Conservation (phyloP, 805 yeast genomes). For the Monosporozyma aerobia region DNA sequence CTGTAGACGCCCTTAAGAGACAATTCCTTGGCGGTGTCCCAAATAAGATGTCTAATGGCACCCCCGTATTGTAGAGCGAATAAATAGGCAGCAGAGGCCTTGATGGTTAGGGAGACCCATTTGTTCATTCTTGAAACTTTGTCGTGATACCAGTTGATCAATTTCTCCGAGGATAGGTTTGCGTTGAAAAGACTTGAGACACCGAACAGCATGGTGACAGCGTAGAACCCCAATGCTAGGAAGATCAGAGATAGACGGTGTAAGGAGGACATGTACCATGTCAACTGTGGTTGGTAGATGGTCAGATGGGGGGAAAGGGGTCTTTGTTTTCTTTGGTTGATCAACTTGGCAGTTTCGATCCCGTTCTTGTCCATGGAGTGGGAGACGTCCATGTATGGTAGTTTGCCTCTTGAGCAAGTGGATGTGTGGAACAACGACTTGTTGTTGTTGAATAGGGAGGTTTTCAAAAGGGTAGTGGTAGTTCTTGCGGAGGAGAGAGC, state of each 20-base stretch:
- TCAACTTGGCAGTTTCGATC: slow-evolving; percentile 16
- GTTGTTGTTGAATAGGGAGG: too few species aligned
- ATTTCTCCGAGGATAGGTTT: slow-evolving; percentile 25
- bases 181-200: slow-evolving; percentile 56
- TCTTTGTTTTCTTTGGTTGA: slow-evolving; percentile 41
- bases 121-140: slow-evolving; percentile 58
- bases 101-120: slow-evolving; percentile 35
- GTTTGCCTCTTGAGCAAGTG: not conserved
- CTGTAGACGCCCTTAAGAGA: slow-evolving; percentile 81
- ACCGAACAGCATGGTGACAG: slow-evolving; percentile 66
- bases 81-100: slow-evolving; percentile 68
- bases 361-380: not conserved
- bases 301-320: slow-evolving; percentile 86
- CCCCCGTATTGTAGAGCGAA: slow-evolving; percentile 80
- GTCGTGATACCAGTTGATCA: slow-evolving; percentile 37
- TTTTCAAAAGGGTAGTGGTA: not conserved
- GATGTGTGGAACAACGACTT: not conserved
- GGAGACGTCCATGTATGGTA: not conserved
- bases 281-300: slow-evolving; percentile 86
- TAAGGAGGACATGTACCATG: slow-evolving; percentile 68
- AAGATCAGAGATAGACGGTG: slow-evolving; percentile 88
- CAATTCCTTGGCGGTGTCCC: slow-evolving; percentile 84
- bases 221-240: slow-evolving; percentile 72
- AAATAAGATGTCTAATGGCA: slow-evolving; percentile 85
- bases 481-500: not conserved